Conservation (phyloP, 2,329 filamentous ascomycete genomes). For the Cladosporium colombiae region DNA sequence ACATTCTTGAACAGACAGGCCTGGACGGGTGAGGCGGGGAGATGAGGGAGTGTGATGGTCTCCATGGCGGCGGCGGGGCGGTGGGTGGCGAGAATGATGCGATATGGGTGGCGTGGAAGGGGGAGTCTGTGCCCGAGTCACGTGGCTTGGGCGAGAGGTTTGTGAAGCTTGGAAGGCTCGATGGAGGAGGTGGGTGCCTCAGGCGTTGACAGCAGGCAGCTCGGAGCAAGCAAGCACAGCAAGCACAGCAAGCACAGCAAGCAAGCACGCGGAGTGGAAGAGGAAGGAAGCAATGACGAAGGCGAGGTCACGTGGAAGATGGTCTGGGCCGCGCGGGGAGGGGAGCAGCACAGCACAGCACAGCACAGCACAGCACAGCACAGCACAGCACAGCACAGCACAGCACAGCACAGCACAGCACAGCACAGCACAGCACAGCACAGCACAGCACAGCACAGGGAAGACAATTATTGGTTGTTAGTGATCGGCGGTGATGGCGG, state of each 20-base stretch:
- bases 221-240: not conserved
- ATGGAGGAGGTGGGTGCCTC: not conserved
- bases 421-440: too few species aligned
- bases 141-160: not conserved
- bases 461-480: too few species aligned
- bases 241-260: not conserved
- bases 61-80: constrained; percentile 50
- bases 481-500: not conserved
- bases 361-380: too few species aligned
- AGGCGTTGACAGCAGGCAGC: not conserved
- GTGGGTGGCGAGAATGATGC: not conserved
- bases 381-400: too few species aligned
- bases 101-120: not conserved
- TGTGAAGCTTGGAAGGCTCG: not conserved
- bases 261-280: too few species aligned
- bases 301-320: not conserved
- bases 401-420: too few species aligned
- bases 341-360: too few species aligned
- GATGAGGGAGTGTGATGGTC: constrained; percentile 71
- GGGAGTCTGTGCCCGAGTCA: not conserved
- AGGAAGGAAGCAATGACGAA: not conserved
- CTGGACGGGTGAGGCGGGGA: constrained; percentile 66
- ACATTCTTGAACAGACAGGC: constrained; percentile 75
- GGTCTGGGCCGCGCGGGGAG: not conserved
- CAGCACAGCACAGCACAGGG: too few species aligned